Percentiles rank a stretch among this genome's conserved stretches.
These are phyloP conservation scores for Dipteronia dyeriana DNA, from an alignment of 345 rosid species.

Conservation along the genomic window DNA sequence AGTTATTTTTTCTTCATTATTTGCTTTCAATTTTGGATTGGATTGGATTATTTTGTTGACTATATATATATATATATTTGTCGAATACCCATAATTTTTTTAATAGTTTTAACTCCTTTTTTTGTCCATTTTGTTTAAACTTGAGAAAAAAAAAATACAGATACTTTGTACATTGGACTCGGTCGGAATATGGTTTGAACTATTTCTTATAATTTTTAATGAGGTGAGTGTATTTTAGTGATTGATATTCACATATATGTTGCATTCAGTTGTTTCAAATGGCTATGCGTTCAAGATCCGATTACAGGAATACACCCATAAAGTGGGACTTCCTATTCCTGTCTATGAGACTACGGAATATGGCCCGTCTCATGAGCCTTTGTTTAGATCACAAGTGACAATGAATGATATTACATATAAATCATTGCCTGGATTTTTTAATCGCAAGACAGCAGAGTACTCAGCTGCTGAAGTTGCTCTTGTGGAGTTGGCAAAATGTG, in stretches of 20 bases:
- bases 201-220: too few relatives aligned
- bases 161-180: neutral
- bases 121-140: neutral
- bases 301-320: constrained; percentile 83
- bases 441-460: constrained; percentile 94
- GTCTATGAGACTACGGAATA: constrained; percentile 64
- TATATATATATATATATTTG: too few relatives aligned
- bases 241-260: constrained; percentile 5
- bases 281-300: constrained; percentile 82
- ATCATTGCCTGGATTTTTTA: constrained; percentile 80
- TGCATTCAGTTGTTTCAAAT: constrained; percentile 67
- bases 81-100: neutral
- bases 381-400: constrained; percentile 65
- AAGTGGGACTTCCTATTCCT: constrained; percentile 64
- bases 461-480: constrained; percentile 97
- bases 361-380: constrained; percentile 84
- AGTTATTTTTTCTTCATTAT: neutral
- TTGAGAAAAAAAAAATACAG: too few relatives aligned
- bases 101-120: neutral
- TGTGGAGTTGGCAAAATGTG: constrained; percentile 58
- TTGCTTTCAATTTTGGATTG: neutral
- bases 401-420: constrained; percentile 65
- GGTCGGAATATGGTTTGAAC: too few relatives aligned
- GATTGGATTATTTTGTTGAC: neutral
- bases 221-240: neutral